These are phyloP conservation scores for Starmerella tilneyi DNA, from an alignment of 805 yeast genomes.

Conservation along the genomic window DNA sequence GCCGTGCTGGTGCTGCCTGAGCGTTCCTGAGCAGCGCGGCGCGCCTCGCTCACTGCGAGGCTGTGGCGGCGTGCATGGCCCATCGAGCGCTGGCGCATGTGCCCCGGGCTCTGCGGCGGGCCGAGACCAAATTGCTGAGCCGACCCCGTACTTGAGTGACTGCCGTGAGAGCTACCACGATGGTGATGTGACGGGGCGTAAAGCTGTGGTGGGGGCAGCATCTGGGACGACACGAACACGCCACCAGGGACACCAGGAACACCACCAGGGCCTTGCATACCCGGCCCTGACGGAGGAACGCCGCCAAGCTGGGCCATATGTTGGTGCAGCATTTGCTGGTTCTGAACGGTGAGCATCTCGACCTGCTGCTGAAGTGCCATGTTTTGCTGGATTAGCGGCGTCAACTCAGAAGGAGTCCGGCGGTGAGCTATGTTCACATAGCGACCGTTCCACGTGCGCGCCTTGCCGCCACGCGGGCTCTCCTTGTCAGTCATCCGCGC, in stretches of 20 bases:
- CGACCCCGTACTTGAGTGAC: constrained; percentile 9
- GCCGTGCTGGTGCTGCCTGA: not conserved
- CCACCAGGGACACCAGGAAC: constrained; percentile 6
- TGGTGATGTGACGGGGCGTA: constrained; percentile 9
- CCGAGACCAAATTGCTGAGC: constrained; percentile 5
- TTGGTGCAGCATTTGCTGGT: constrained; percentile 69
- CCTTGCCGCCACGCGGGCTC: constrained; percentile 16
- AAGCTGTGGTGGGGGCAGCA: constrained; percentile 18
- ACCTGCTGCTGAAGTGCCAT: constrained; percentile 74
- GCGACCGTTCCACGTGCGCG: constrained; percentile 30
- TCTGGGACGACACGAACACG: constrained; percentile 13
- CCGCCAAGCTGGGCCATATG: constrained; percentile 35
- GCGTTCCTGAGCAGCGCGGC: constrained; percentile 89
- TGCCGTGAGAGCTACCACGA: constrained; percentile 9
- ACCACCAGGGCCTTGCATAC: constrained; percentile 11
- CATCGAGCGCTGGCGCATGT: constrained; percentile 20
- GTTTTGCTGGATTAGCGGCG: constrained; percentile 80
- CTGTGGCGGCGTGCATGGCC: constrained; percentile 92
- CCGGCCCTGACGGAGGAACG: not conserved
- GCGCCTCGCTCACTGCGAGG: constrained; percentile 82
- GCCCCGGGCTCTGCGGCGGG: constrained; percentile 10
- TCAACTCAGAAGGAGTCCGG: constrained; percentile 89
- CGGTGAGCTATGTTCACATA: constrained; percentile 91
- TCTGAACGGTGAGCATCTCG: constrained; percentile 85
- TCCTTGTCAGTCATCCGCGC: constrained; percentile 14